Conservation (phyloP, 345 rosid genomes). For the Aquilaria malaccensis region DNA sequence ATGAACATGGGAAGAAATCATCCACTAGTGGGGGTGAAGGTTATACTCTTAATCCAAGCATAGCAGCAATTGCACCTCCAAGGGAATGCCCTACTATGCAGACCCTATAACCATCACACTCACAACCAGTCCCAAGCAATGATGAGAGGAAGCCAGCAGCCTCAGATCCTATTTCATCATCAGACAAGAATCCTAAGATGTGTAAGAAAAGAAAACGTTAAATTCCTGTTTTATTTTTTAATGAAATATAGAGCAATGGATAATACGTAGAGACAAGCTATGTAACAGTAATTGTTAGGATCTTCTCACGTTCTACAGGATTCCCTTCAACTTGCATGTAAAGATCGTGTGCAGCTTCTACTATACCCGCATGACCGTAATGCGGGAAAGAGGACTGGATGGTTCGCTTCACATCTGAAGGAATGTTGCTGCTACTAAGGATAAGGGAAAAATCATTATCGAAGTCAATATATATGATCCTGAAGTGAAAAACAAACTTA, state of each 20-base stretch:
- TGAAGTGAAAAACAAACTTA: not conserved
- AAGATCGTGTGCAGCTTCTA: conserved; percentile 81
- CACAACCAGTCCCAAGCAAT: conserved; percentile 73
- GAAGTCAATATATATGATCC: not conserved
- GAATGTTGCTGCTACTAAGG: conserved; percentile 33
- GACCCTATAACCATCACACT: conserved; percentile 79
- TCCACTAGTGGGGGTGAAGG: conserved; percentile 7
- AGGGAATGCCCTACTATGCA: conserved; percentile 84
- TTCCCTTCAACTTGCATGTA: conserved; percentile 77
- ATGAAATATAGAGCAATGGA: no score
- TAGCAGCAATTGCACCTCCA: conserved; percentile 86
- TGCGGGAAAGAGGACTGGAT: conserved; percentile 59
- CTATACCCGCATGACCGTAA: conserved; percentile 80
- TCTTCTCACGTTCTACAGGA: conserved; percentile 29
- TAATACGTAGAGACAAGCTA: no score
- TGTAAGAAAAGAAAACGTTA: not conserved
- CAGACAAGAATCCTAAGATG: conserved; percentile 5
- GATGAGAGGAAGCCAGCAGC: conserved; percentile 63
- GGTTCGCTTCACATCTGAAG: conserved; percentile 24
- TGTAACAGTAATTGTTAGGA: not conserved
- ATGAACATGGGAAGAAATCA: conserved; percentile 6
- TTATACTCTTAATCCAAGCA: conserved; percentile 80
- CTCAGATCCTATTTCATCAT: conserved; percentile 28
- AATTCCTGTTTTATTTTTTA: no score
- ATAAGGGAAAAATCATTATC: conserved; percentile 11